phyloP scores from a whole-genome alignment of 768 basidiomycete genomes.

The Trichaptum fuscoviolaceum region DNA sequence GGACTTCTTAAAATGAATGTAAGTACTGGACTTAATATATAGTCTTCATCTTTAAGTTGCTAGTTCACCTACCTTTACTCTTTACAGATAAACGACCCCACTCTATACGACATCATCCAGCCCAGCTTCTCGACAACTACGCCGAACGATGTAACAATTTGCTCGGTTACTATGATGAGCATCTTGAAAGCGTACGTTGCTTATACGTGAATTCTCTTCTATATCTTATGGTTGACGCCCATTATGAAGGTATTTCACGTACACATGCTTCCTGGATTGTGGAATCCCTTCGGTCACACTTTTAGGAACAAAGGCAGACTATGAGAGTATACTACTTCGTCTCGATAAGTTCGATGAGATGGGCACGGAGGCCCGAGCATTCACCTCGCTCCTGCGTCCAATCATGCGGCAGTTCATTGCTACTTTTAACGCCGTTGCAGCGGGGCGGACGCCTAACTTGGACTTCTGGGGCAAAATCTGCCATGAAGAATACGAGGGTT shows the following conservation, averaged over 20 bases:
- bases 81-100: slow-evolving; percentile 14
- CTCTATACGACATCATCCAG: slow-evolving; percentile 34
- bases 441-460: not conserved
- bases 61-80: not conserved
- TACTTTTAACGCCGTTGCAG: not conserved
- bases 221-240: too few relatives aligned
- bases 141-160: slow-evolving; percentile 29
- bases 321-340: slow-evolving; percentile 28
- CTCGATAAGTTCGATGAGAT: slow-evolving; percentile 35
- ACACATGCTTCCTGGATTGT: slow-evolving; percentile 26
- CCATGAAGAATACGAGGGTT: slow-evolving; percentile 18
- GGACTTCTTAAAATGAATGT: slow-evolving; percentile 6
- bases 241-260: slow-evolving; percentile 28
- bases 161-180: slow-evolving; percentile 38
- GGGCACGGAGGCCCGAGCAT: slow-evolving; percentile 27
- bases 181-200: slow-evolving; percentile 25
- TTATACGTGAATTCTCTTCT: too few relatives aligned
- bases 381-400: slow-evolving; percentile 36
- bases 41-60: not conserved
- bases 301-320: slow-evolving; percentile 36
- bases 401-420: slow-evolving; percentile 24
- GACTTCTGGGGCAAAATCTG: slow-evolving; percentile 10
- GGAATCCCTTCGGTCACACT: slow-evolving; percentile 43
- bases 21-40: slow-evolving; percentile 3
- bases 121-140: slow-evolving; percentile 44